A percentile compares a stretch with the other conserved stretches of the same genome.
phyloP scores from a whole-genome alignment of 75 land plant species.

The Pinus tabuliformis region DNA sequence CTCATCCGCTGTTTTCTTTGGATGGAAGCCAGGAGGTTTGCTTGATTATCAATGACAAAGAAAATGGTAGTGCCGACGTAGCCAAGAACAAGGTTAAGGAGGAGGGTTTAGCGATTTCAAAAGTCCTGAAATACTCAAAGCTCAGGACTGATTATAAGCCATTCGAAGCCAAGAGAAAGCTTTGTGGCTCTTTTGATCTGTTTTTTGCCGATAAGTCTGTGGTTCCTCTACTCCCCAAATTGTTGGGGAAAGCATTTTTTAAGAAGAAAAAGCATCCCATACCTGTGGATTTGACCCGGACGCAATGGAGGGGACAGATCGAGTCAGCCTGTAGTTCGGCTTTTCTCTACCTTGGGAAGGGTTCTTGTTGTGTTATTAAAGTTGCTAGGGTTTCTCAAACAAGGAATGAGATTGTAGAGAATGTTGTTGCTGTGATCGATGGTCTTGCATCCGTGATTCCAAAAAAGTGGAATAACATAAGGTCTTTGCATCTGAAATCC shows the following conservation, averaged over 20 bases:
- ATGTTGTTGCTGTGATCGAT: conserved; percentile 60
- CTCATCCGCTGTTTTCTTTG: conserved; percentile 50
- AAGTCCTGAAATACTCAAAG: conserved; percentile 60
- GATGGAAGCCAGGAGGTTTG: conserved; percentile 49
- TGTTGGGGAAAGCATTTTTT: conserved; percentile 69
- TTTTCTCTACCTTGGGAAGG: conserved; percentile 56
- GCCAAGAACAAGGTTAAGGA: conserved; percentile 37
- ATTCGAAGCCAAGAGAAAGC: conserved; percentile 68
- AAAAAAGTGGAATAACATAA: conserved; percentile 61
- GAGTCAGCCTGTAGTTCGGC: conserved; percentile 50
- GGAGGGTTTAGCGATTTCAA: conserved; percentile 52
- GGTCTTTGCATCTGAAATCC: conserved; percentile 70
- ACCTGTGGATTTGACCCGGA: conserved; percentile 55
- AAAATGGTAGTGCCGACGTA: conserved; percentile 20
- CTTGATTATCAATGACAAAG: conserved; percentile 64
- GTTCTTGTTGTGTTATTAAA: conserved; percentile 65
- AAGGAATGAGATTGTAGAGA: conserved; percentile 59
- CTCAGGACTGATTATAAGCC: conserved; percentile 58
- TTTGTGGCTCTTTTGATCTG: conserved; percentile 75
- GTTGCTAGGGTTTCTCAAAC: conserved; percentile 57
- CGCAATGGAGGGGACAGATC: conserved; percentile 68
- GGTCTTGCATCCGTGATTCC: conserved; percentile 63
- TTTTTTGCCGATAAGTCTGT: conserved; percentile 69
- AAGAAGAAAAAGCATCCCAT: conserved; percentile 84
- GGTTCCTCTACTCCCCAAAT: conserved; percentile 49